Evolutionary conservation across 768 basidiomycete species (phyloP).

Genomic region (Scleroderma citrinum): DNA sequence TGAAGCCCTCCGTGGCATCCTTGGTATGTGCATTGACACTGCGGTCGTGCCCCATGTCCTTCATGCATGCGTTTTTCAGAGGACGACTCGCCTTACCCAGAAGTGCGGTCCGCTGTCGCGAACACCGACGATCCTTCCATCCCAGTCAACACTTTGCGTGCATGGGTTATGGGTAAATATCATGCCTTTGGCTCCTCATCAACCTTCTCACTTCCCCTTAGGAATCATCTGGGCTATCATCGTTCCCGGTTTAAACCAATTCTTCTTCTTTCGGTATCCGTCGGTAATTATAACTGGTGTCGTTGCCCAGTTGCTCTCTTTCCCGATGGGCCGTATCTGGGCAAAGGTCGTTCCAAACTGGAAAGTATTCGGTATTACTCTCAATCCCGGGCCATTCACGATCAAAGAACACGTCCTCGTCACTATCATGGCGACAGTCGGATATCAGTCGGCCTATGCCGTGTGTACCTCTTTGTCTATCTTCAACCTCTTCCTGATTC

Average conservation of each 20-base stretch:
- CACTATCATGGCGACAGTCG: conserved; percentile 60
- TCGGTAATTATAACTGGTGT: conserved; percentile 36
- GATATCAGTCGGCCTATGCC: not conserved
- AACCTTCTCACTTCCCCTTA: not conserved
- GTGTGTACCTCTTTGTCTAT: not conserved
- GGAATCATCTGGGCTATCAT: conserved; percentile 46
- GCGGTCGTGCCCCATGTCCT: conserved; percentile 12
- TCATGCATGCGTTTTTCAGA: conserved; percentile 22
- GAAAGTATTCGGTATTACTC: conserved; percentile 47
- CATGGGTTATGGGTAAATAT: conserved; percentile 50
- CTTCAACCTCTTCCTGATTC: not conserved
- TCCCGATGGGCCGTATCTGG: conserved; percentile 64
- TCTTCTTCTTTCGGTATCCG: conserved; percentile 70
- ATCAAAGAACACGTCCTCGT: conserved; percentile 71
- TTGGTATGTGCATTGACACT: conserved; percentile 9
- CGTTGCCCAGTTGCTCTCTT: conserved; percentile 63
- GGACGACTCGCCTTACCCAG: conserved; percentile 83
- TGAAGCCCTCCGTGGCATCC: conserved; percentile 4
- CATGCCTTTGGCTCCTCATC: not conserved
- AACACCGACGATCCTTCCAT: conserved; percentile 67
- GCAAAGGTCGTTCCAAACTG: conserved; percentile 48
- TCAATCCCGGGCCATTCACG: conserved; percentile 72
- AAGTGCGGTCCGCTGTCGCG: conserved; percentile 74
- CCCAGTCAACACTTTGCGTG: conserved; percentile 52
- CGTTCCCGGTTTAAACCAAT: conserved; percentile 74